phyloP scores from a whole-genome alignment of 2,329 filamentous ascomycete genomes.

The Coniochaeta prunicola region DNA sequence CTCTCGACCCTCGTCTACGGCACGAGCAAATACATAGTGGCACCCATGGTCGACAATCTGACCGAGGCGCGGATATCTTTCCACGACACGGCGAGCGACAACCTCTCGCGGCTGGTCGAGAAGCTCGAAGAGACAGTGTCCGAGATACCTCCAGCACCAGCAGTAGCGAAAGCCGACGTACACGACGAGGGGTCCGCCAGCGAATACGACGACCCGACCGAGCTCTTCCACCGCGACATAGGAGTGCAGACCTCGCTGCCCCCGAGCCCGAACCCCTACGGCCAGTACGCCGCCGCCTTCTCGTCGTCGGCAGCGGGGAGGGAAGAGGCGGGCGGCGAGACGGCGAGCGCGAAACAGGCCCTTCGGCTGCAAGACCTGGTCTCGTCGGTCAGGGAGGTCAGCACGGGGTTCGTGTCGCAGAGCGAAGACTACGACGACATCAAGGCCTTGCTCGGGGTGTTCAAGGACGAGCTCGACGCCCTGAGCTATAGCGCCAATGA shows the following conservation, averaged over 20 bases:
- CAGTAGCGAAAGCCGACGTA: slow-evolving; percentile 10
- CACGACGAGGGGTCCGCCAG: slow-evolving; percentile 20
- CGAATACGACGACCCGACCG: slow-evolving; percentile 58
- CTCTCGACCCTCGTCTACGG: slow-evolving; percentile 62
- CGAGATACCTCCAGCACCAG: slow-evolving; percentile 39
- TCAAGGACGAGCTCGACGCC: slow-evolving; percentile 60
- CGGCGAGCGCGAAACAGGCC: slow-evolving; percentile 23
- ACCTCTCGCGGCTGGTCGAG: slow-evolving; percentile 37
- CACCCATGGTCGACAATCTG: slow-evolving; percentile 50
- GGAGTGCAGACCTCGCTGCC: slow-evolving; percentile 66
- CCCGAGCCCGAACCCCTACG: slow-evolving; percentile 27
- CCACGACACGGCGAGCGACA: slow-evolving; percentile 37
- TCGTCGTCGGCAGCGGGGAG: not conserved
- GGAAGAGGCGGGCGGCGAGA: slow-evolving; percentile 13
- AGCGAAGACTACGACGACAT: slow-evolving; percentile 43
- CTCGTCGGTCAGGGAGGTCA: slow-evolving; percentile 33
- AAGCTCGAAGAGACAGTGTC: slow-evolving; percentile 53
- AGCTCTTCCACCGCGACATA: slow-evolving; percentile 75
- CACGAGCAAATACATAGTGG: slow-evolving; percentile 60
- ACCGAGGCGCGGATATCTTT: slow-evolving; percentile 45
- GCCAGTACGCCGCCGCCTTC: not conserved
- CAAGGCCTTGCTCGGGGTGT: slow-evolving; percentile 44
- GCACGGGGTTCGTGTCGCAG: slow-evolving; percentile 34
- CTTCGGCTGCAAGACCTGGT: slow-evolving; percentile 34
- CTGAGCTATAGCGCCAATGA: slow-evolving; percentile 41